A percentile compares a stretch with the other conserved stretches of the same genome.
phyloP scores from a whole-genome alignment of 441 rosid species.

The Pelargonium australe region DNA sequence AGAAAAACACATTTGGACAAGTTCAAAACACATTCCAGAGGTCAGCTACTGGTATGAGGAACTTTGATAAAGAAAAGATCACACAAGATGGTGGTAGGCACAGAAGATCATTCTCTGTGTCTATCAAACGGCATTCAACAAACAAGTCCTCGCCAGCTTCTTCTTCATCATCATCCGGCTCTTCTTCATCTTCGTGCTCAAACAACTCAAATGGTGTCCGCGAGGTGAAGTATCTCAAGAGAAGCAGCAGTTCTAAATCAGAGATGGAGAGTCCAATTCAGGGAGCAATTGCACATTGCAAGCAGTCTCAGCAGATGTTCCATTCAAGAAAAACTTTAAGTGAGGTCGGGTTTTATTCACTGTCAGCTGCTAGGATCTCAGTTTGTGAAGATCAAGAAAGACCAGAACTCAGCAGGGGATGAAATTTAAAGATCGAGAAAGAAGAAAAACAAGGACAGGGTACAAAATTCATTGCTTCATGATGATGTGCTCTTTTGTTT shows the following conservation, averaged over 20 bases:
- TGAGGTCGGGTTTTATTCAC: constrained; percentile 50
- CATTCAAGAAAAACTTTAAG: constrained; percentile 33
- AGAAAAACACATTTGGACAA: constrained; percentile 47
- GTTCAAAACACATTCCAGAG: constrained; percentile 35
- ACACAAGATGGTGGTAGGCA: not conserved
- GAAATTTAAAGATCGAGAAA: constrained; percentile 14
- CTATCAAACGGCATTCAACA: constrained; percentile 17
- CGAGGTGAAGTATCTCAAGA: constrained; percentile 16
- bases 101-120: constrained; percentile 26
- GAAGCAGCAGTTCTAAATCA: constrained; percentile 20
- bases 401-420: constrained; percentile 46
- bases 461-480: constrained; percentile 23
- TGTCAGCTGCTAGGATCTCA: constrained; percentile 43
- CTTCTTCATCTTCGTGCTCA: constrained; percentile 16
- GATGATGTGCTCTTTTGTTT: constrained; percentile 11
- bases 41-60: constrained; percentile 20
- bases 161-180: constrained; percentile 18
- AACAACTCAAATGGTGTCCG: constrained; percentile 6
- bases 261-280: constrained; percentile 26
- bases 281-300: constrained; percentile 31
- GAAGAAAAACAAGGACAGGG: constrained; percentile 13
- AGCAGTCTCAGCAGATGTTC: constrained; percentile 28
- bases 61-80: constrained; percentile 18
- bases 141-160: constrained; percentile 16
- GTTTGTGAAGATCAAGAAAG: constrained; percentile 56